Evolutionary conservation across 2,329 filamentous ascomycete genomes (phyloP), one percentile per base, ranked within the genome.

Genomic region (Calycina herbarum): DNA sequence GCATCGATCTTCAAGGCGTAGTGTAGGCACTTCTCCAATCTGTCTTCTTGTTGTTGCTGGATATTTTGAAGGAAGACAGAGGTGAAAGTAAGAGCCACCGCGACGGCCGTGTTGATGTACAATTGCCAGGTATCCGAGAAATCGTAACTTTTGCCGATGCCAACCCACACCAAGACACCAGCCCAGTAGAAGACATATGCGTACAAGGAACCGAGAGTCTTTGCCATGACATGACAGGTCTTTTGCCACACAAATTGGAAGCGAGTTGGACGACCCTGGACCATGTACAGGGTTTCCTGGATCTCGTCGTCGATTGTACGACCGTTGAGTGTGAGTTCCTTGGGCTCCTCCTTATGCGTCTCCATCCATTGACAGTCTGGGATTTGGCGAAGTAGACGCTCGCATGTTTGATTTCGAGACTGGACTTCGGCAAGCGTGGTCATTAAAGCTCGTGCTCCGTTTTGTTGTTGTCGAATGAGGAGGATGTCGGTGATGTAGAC

Each of bases 91-190:
- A 82, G 77, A 60, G 78, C 72, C 27, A 80, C 76, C 0, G 81
- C 79, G 0, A 79, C 80, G 8, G 79, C 78, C 2, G 80, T 79
- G 74, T 82, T 80, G 72, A 80, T 77, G 68, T 79, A 77, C 13
- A 79, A 73, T 71, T 79, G 78, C 78, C 78, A 79, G 6, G 72
- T 72, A 67, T 78, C 71, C 54, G 72, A 74, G 65, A 73, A 79
- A 35, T 70, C 33, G 38, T 71, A 69, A 11, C 68, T 69, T 2
- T 72, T 67, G 1, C 78, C 78, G 17, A 76, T 74, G 38, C 70
- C 74, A 10, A 77, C 65, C 78, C 78, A 79, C 38, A 75, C 68
- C 58, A 74, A 57, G 62, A 79, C 77, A 56, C 77, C 74, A 8
- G 71, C 67, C 76, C 76, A 78, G 73, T 77, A 79, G 27, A 78